Evolutionary conservation across 257 asterid species (phyloP), one percentile per base, ranked within the genome.

Genomic region (Solanum gandarillasii): DNA sequence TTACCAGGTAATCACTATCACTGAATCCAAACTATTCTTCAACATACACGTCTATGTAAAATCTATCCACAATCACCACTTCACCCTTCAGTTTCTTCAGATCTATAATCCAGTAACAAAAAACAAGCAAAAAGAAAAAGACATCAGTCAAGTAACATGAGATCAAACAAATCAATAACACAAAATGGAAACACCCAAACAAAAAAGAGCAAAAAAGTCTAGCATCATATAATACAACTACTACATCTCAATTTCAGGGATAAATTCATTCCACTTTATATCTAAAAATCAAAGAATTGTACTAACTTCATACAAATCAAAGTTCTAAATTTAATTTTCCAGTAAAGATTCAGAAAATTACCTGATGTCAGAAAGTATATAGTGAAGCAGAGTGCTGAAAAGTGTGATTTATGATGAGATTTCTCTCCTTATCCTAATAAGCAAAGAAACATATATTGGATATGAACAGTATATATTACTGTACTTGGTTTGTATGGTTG

Each of bases 31-130:
- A 86, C 91, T 88, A 89, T 71, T 72, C 91, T 82, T 76, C 91
- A 92, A 87, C 99, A 96, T 92, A 92, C 89, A 93, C 73, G 55
- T 82, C 67, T 89, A 87, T 35, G 87, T 48, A 67, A 76, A 32
- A 88, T n/a, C 70, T 52, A 79, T 76, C 87, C 86, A 90, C 92
- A 90, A 86, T 73, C 89, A 91, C 87, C 88, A 88, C 81, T 85
- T 67, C 90, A 87, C 89, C 85, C 89, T 87, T 88, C 91, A 84
- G 92, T 93, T 89, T 85, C 94, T 93, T 92, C 98, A 94, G 99
- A 96, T 96, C 99, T 95, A 94, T 87, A 27, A 68, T 29, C 36
- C 75, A 68, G 36, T 68, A 68, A 67, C 89, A 89, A 83, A 90
- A 62, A 9, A 68, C 52, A 83, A 43, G 87, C 35, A 71, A 31